phyloP scores from a whole-genome alignment of 345 rosid genomes.

The Aegle marmelos region DNA sequence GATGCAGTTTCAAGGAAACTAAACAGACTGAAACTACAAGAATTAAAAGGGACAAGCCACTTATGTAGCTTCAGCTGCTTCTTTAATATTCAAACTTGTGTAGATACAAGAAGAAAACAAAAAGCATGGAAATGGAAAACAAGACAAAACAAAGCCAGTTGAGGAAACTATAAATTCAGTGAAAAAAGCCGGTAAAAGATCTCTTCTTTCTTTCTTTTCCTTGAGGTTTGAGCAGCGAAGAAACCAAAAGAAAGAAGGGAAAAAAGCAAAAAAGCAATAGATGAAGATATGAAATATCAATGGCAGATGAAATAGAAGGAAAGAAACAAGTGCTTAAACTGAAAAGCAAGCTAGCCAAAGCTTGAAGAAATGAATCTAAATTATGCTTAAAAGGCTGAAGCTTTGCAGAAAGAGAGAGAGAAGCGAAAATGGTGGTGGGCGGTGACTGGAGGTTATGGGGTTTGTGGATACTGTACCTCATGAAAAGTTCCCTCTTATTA shows the following conservation, averaged over 20 bases:
- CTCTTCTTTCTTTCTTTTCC: slow-evolving; percentile 21
- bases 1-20: neutral
- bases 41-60: neutral
- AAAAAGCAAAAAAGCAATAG: neutral
- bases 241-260: slow-evolving; percentile 11
- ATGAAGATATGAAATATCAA: neutral
- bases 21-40: neutral
- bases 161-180: slow-evolving; percentile 15
- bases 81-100: slow-evolving; percentile 13
- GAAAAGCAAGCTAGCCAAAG: slow-evolving; percentile 18
- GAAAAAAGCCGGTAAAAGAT: slow-evolving; percentile 21
- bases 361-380: slow-evolving; percentile 38
- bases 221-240: slow-evolving; percentile 21
- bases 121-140: slow-evolving; percentile 10
- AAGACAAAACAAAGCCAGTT: slow-evolving; percentile 17
- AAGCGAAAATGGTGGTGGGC: slow-evolving; percentile 32
- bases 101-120: slow-evolving; percentile 7
- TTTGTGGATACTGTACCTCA: slow-evolving; percentile 40
- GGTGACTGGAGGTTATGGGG: slow-evolving; percentile 49
- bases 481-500: slow-evolving; percentile 27
- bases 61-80: slow-evolving; percentile 9
- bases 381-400: slow-evolving; percentile 5
- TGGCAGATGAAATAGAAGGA: neutral
- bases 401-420: slow-evolving; percentile 2
- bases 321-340: neutral